These are phyloP conservation scores for Cyberlindnera veronae DNA, from an alignment of 805 yeast species.

Conservation along the genomic window DNA sequence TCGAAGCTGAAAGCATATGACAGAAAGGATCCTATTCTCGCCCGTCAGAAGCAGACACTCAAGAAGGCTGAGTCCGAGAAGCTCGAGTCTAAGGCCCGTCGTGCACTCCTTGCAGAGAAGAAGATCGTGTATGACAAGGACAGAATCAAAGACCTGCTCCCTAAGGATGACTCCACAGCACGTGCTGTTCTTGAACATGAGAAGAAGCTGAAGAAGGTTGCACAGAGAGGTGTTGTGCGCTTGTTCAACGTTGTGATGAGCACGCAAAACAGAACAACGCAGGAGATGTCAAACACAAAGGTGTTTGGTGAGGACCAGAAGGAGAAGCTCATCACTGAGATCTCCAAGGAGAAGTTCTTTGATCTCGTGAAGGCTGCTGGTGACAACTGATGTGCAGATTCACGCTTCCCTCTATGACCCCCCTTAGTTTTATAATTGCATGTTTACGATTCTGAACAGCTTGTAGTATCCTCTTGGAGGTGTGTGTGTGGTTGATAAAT, in stretches of 20 bases:
- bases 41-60: slow-evolving; percentile 68
- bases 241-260: slow-evolving; percentile 79
- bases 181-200: slow-evolving; percentile 64
- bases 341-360: slow-evolving; percentile 85
- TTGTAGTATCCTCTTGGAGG: too few species aligned
- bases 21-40: slow-evolving; percentile 85
- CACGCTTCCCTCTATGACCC: too few species aligned
- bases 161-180: slow-evolving; percentile 54
- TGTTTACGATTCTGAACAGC: too few species aligned
- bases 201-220: slow-evolving; percentile 67
- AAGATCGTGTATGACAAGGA: slow-evolving; percentile 61
- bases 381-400: slow-evolving; percentile 23
- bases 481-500: too few species aligned
- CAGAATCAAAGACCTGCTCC: slow-evolving; percentile 65
- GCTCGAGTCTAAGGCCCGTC: slow-evolving; percentile 78
- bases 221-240: slow-evolving; percentile 84
- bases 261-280: slow-evolving; percentile 63
- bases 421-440: too few species aligned
- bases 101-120: slow-evolving; percentile 67
- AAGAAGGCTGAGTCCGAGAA: slow-evolving; percentile 77
- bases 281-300: slow-evolving; percentile 47
- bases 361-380: slow-evolving; percentile 85
- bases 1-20: slow-evolving; percentile 87
- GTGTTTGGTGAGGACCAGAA: slow-evolving; percentile 40
- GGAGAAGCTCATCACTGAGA: slow-evolving; percentile 66